These are phyloP conservation scores for Huntiella moniliformis DNA, from an alignment of 2,329 filamentous ascomycete genomes.

Conservation along the genomic window DNA sequence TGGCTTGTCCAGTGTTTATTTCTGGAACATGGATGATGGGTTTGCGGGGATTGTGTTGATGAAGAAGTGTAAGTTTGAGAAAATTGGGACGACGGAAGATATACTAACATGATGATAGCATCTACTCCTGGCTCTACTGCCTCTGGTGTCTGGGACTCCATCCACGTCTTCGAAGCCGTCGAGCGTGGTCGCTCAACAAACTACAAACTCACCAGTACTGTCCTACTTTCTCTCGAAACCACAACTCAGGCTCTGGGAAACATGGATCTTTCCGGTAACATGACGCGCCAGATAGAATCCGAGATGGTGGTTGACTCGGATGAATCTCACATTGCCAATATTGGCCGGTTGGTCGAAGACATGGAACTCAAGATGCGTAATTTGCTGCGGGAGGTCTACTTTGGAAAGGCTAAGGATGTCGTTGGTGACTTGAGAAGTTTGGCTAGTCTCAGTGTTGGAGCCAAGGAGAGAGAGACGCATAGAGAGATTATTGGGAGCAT, in stretches of 20 bases:
- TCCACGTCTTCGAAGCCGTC: slow-evolving; percentile 94
- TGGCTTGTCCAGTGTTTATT: slow-evolving; percentile 86
- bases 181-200: slow-evolving; percentile 82
- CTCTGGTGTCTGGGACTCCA: slow-evolving; percentile 86
- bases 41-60: slow-evolving; percentile 90
- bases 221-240: slow-evolving; percentile 70
- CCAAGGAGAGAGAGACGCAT: slow-evolving; percentile 68
- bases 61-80: slow-evolving; percentile 57
- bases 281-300: slow-evolving; percentile 90
- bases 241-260: slow-evolving; percentile 44
- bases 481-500: slow-evolving; percentile 64
- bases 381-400: slow-evolving; percentile 94
- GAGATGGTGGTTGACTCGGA: slow-evolving; percentile 81
- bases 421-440: slow-evolving; percentile 87
- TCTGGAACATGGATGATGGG: slow-evolving; percentile 95
- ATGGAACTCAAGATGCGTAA: slow-evolving; percentile 99
- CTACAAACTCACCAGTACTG: slow-evolving; percentile 94
- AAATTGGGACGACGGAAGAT: neutral
- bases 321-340: slow-evolving; percentile 85
- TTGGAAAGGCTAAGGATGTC: slow-evolving; percentile 97
- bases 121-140: slow-evolving; percentile 45
- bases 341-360: slow-evolving; percentile 86
- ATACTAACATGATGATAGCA: slow-evolving; percentile 25
- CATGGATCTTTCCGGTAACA: slow-evolving; percentile 88
- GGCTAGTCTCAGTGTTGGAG: slow-evolving; percentile 64